Evolutionary conservation across 1,139 yeast genomes (phyloP), one percentile per base, ranked within the genome.

Genomic region (Candida gigantensis): DNA sequence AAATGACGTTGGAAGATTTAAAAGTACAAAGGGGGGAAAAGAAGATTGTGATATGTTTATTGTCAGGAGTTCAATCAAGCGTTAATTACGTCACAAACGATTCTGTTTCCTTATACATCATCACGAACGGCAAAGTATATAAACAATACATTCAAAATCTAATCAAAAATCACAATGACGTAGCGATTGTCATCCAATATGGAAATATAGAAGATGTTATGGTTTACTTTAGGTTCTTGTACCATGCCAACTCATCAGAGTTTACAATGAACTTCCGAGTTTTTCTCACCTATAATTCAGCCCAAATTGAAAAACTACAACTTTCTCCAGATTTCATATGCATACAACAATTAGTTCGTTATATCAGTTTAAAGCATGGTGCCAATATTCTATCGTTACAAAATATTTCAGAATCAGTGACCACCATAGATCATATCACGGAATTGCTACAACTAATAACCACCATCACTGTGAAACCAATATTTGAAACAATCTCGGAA

Each of bases 311-410:
- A 5, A 42, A 41, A 11, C 57, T 53, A 28, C 53, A 51, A 28
- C 44, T 62, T 14, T 40, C 58, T 1, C 47, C 55, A 4, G 42
- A 43, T 9, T 48, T 52, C 20, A 51, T 63, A 9, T 46, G 46
- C 19, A 50, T 69, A 3, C 88, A 84, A 50, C 85, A 82, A 47
- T 50, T 66, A 30, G 45, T 81, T 20, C 65, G 95, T 26, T 57
- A 71, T 7, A 42, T 79, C 1, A 64, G 77, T 9, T 51, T 78
- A 34, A 60, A 66, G 24, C 74, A 74, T 47, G 74, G 69, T 0
- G 25, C 38, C 8, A 15, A 11, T 3, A 34, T 45, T 6, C 21
- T 46, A 6, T 35, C 42, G 3, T 34, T 35, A 16, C 18, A 23
- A 14, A 20, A 36, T n/a, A 15, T 30, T 10, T 9, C 12, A 8